Conservation (phyloP, 164 flowering plant species). For the Magnolia officinalis region DNA sequence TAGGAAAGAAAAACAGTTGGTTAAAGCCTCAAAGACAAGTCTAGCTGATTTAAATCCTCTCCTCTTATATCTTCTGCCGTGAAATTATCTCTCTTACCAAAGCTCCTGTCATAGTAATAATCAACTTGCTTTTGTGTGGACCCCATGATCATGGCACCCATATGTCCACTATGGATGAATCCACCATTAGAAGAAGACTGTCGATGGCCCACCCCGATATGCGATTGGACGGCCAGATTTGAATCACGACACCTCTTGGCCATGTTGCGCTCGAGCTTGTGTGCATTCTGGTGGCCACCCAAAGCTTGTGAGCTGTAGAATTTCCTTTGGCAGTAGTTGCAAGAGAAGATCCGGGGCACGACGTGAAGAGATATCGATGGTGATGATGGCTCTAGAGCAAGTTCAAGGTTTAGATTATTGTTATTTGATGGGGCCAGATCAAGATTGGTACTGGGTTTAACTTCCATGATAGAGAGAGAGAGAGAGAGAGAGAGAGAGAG, state of each 20-base stretch:
- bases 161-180: neutral
- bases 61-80: neutral
- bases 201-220: constrained; percentile 6
- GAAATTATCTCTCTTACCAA: neutral
- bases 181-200: constrained; percentile 10
- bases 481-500: neutral
- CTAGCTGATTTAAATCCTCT: neutral
- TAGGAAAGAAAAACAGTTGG: neutral
- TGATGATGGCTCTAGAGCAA: neutral
- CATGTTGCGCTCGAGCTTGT: constrained; percentile 60
- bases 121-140: neutral
- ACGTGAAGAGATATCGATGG: neutral
- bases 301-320: constrained; percentile 78
- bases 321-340: constrained; percentile 71
- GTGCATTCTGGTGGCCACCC: constrained; percentile 78
- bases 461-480: neutral
- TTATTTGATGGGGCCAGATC: neutral
- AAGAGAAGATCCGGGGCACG: constrained; percentile 51
- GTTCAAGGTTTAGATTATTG: neutral
- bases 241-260: constrained; percentile 52
- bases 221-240: neutral
- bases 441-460: neutral
- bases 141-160: neutral
- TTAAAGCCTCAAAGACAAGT: neutral
- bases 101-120: neutral